phyloP scores from a whole-genome alignment of 306 rosid genomes.

The Quercus aquifolioides region DNA sequence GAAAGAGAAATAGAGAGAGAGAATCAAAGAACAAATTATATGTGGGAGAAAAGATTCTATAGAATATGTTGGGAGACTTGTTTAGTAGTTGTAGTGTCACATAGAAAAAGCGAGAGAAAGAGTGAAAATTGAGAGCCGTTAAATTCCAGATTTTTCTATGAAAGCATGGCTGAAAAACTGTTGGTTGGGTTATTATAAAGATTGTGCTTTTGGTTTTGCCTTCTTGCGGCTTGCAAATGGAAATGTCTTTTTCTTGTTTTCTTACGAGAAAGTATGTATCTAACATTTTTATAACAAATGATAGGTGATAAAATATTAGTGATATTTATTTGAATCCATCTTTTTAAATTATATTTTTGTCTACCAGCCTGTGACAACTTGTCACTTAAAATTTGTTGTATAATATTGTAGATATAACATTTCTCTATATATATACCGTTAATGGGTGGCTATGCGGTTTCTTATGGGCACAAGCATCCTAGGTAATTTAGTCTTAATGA shows the following conservation, averaged over 20 bases:
- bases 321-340: no score
- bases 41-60: slow-evolving; percentile 51
- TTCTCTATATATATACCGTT: no score
- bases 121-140: slow-evolving; percentile 26
- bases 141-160: slow-evolving; percentile 48
- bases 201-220: neutral
- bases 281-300: no score
- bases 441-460: no score
- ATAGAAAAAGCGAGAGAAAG: neutral
- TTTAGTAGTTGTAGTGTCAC: slow-evolving; percentile 11
- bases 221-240: neutral
- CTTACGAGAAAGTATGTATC: neutral
- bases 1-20: neutral
- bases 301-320: no score
- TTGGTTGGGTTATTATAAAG: slow-evolving; percentile 29
- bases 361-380: no score
- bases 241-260: slow-evolving; percentile 22
- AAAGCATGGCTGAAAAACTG: slow-evolving; percentile 61
- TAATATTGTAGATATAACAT: no score
- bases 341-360: no score
- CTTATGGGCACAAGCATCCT: no score
- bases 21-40: slow-evolving; percentile 5
- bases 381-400: no score
- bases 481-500: no score
- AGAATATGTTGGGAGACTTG: slow-evolving; percentile 45